Base-by-base conservation (phyloP, 257 asterid species). In the Euphrasia confusa region DNA sequence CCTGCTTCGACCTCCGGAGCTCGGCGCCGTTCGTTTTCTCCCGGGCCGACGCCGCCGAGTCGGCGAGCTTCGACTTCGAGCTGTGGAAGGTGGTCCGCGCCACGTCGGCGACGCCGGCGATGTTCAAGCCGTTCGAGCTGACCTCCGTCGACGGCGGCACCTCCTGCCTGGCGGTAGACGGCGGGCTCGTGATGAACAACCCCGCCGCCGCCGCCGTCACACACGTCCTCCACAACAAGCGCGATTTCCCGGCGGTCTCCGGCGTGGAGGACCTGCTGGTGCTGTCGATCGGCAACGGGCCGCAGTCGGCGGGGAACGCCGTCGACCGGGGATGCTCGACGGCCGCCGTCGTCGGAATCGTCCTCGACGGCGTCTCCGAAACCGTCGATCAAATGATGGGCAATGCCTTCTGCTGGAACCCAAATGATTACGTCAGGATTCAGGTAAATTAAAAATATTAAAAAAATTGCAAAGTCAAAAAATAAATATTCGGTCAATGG, bases 181-280 rank as follows among this genome's bases (percentile, higher is more conserved):
- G 98, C 49, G 98, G 97, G 4, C 80, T 92, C 1, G 97, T 84
- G 47, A 91, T 91, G 98, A 92, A 86, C 77, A 92, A 92, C 73
- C 98, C 98, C 0, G 77, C 98, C 35, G 95, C 96, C 21, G 97
- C 99, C 54, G 99, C 99, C 54, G 95, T 89, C 35, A 89, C 97
- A 63, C 99, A 92, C 82, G 99, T 89, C 3, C 76, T 92, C 58
- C 95, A 92, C 72, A 92, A 92, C 64, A 92, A 92, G 74, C 85
- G 93, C 0, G 99, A 89, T 68, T 92, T 92, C 47, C 93, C 96
- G 42, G 40, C 90, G 32, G 95, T 89, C 0, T 83, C 75, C 12
- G 82, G 96, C 57, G 83, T 92, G 2, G 97, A 89, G n/a, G 97
- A 89, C 64, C 80, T 92, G 2, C 54, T 92, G 65, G 85, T 92